These are phyloP conservation scores for Bipolaris oryzae DNA, from an alignment of 2,329 filamentous ascomycete species.

Conservation along the genomic window DNA sequence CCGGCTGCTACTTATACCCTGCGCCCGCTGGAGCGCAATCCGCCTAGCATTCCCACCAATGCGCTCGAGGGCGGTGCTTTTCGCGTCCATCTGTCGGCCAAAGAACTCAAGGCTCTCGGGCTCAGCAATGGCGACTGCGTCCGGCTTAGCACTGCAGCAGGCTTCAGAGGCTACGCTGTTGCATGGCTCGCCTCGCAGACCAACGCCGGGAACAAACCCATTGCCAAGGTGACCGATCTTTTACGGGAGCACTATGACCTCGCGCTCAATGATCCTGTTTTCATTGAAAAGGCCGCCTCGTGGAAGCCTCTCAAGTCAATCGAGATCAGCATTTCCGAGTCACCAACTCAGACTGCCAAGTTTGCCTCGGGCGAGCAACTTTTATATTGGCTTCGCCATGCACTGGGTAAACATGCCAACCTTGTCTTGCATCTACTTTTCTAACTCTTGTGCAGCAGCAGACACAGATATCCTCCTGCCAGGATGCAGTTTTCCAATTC, in stretches of 20 bases:
- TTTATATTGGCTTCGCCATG: slow-evolving; percentile 37
- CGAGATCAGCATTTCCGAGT: slow-evolving; percentile 29
- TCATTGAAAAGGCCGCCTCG: slow-evolving; percentile 58
- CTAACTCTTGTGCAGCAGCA: slow-evolving; percentile 48
- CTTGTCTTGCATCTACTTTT: not conserved
- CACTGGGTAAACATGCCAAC: slow-evolving; percentile 36
- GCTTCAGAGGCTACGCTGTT: slow-evolving; percentile 61
- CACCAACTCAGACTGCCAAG: slow-evolving; percentile 24
- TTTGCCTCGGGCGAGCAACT: slow-evolving; percentile 38
- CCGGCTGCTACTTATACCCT: slow-evolving; percentile 54
- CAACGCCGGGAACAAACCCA: slow-evolving; percentile 46
- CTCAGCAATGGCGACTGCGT: slow-evolving; percentile 66
- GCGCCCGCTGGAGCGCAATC: slow-evolving; percentile 58
- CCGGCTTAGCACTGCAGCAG: slow-evolving; percentile 54
- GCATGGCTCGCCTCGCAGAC: slow-evolving; percentile 63
- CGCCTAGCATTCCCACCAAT: slow-evolving; percentile 52
- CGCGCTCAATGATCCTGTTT: slow-evolving; percentile 63
- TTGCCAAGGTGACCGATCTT: slow-evolving; percentile 69
- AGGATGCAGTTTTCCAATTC: slow-evolving; percentile 72
- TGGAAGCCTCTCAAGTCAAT: slow-evolving; percentile 41
- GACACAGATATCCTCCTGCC: slow-evolving; percentile 71
- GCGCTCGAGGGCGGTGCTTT: slow-evolving; percentile 64
- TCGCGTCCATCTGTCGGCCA: slow-evolving; percentile 62
- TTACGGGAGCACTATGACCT: slow-evolving; percentile 76
- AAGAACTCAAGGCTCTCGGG: slow-evolving; percentile 61